These are phyloP conservation scores for Fusarium tuaranense DNA, from an alignment of 2,329 filamentous ascomycete genomes.

Conservation along the genomic window DNA sequence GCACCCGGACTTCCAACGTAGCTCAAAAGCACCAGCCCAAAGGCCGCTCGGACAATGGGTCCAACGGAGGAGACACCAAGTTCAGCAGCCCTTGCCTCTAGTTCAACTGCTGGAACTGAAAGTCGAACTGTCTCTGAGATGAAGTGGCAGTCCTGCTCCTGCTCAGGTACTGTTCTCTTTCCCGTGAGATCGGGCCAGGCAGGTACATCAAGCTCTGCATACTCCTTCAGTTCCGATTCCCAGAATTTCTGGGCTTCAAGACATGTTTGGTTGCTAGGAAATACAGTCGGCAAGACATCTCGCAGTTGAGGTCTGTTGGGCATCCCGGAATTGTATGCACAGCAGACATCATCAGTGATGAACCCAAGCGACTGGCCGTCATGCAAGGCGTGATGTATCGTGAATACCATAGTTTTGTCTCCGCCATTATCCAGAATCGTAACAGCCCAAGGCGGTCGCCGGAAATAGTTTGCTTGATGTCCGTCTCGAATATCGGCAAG, in stretches of 20 bases:
- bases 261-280: background rate
- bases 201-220: conserved; percentile 1
- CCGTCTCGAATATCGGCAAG: background rate
- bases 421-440: background rate
- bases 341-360: conserved; percentile 7
- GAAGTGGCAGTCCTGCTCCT: background rate
- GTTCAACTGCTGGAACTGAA: background rate
- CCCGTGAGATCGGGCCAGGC: conserved; percentile 9
- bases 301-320: conserved; percentile 6
- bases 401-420: background rate
- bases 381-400: conserved; percentile 6
- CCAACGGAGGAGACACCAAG: conserved; percentile 3
- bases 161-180: background rate
- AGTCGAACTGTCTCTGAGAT: conserved; percentile 3
- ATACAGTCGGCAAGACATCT: background rate
- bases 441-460: conserved; percentile 6
- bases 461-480: conserved; percentile 10
- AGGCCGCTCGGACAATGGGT: background rate
- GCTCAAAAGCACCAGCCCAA: conserved; percentile 1
- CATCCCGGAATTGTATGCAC: background rate
- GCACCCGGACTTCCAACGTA: conserved; percentile 2
- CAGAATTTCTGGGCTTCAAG: background rate
- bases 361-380: conserved; percentile 5
- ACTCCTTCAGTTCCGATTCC: background rate
- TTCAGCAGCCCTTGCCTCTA: background rate